phyloP scores from a whole-genome alignment of 129 eudicot genomes.

The Smallanthus sonchifolius region DNA sequence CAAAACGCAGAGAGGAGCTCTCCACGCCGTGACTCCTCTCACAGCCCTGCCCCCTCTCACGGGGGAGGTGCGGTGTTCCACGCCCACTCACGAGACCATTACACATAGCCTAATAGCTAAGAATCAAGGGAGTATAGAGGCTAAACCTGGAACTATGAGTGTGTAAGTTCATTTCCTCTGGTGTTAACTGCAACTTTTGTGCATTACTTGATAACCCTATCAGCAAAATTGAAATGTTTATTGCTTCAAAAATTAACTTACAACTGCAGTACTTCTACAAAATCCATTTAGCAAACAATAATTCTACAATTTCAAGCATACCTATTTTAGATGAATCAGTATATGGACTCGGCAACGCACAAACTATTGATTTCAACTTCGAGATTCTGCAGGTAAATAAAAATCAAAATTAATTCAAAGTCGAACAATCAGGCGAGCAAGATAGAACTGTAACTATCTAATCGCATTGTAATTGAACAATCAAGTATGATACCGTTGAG shows the following conservation, averaged over 20 bases:
- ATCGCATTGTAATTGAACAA: not conserved
- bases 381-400: constrained; percentile 33
- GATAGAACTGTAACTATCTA: not conserved
- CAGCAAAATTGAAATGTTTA: not conserved
- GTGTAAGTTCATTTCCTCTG: constrained; percentile 34
- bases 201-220: constrained; percentile 59
- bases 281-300: not conserved
- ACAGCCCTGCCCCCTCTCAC: too few species aligned
- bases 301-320: constrained; percentile 9
- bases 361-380: constrained; percentile 33
- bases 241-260: not conserved
- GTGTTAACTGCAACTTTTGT: constrained; percentile 34
- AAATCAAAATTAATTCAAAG: not conserved
- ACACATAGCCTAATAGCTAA: not conserved
- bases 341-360: constrained; percentile 44
- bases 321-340: constrained; percentile 43
- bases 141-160: constrained; percentile 38
- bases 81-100: too few species aligned
- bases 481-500: constrained; percentile 15
- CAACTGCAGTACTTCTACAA: not conserved
- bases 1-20: too few species aligned
- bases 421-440: not conserved
- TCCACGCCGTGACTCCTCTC: too few species aligned
- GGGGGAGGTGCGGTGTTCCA: too few species aligned
- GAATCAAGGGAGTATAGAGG: constrained; percentile 1